Conservation (phyloP, 768 basidiomycete species). For the Leccinum sublutescens region DNA sequence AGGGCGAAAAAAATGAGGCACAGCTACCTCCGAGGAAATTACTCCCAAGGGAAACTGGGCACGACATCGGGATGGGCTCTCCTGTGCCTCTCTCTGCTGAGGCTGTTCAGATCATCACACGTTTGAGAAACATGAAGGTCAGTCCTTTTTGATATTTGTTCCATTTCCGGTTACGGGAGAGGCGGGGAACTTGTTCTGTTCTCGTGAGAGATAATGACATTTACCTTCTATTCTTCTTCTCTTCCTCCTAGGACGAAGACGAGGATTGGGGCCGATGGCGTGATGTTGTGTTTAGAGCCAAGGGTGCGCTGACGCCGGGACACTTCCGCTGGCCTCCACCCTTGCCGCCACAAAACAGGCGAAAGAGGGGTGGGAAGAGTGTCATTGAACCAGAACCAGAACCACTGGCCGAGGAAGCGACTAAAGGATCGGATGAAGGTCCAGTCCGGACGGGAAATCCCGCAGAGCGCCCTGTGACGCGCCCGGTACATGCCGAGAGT, state of each 20-base stretch:
- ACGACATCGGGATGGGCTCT: slow-evolving; percentile 86
- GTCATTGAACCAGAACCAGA: slow-evolving; percentile 10
- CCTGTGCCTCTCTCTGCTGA: slow-evolving; percentile 76
- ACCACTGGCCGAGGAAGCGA: slow-evolving; percentile 6
- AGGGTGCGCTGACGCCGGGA: slow-evolving; percentile 50
- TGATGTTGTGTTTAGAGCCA: slow-evolving; percentile 79
- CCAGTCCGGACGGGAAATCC: neutral
- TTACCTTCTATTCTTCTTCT: slow-evolving; percentile 8
- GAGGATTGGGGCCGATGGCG: slow-evolving; percentile 91
- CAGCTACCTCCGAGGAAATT: slow-evolving; percentile 41
- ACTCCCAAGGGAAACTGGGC: slow-evolving; percentile 80
- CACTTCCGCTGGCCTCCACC: slow-evolving; percentile 30
- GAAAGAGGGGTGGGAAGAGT: slow-evolving; percentile 52
- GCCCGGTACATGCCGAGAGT: neutral
- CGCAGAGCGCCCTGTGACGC: neutral
- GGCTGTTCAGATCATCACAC: slow-evolving; percentile 75
- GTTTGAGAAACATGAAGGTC: slow-evolving; percentile 81
- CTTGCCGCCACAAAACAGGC: slow-evolving; percentile 58
- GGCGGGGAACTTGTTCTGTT: neutral
- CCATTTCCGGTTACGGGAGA: neutral
- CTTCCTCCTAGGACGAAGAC: slow-evolving; percentile 60
- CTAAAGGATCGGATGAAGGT: neutral
- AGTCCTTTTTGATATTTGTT: slow-evolving; percentile 7
- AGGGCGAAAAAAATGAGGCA: neutral
- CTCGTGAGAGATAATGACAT: neutral